Percentiles rank a stretch among this genome's conserved stretches.
phyloP scores from a whole-genome alignment of 2,329 filamentous ascomycete genomes.

The Sclerotinia sclerotiorum region DNA sequence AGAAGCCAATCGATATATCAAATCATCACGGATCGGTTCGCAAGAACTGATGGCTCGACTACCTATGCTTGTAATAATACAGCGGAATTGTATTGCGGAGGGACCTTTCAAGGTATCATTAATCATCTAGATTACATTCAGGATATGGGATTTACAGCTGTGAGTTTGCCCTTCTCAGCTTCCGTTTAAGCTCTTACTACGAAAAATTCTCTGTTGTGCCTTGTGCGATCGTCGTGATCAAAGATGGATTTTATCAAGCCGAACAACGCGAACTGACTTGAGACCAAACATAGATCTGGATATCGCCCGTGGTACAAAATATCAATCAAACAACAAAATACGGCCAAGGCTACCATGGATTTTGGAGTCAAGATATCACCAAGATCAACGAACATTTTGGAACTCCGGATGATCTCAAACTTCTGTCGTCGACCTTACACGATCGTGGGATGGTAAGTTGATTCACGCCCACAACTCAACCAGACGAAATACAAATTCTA shows the following conservation, averaged over 20 bases:
- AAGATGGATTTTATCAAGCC: conserved; percentile 2
- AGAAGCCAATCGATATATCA: conserved; percentile 44
- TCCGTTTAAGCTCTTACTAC: neutral
- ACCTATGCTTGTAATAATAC: conserved; percentile 36
- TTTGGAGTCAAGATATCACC: conserved; percentile 48
- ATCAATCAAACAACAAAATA: conserved; percentile 42
- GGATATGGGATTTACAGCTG: conserved; percentile 42
- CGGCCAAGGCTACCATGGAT: conserved; percentile 47
- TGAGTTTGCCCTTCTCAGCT: conserved; percentile 25
- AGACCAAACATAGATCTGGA: conserved; percentile 40
- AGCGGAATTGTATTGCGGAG: conserved; percentile 46
- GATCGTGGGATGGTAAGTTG: conserved; percentile 47
- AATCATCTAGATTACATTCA: conserved; percentile 50
- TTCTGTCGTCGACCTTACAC: conserved; percentile 56
- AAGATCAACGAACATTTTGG: conserved; percentile 59
- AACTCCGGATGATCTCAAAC: conserved; percentile 57
- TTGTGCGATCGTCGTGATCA: neutral
- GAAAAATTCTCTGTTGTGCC: neutral
- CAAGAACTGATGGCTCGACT: conserved; percentile 40
- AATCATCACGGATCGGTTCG: conserved; percentile 45
- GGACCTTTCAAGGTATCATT: conserved; percentile 48
- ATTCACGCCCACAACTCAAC: neutral
- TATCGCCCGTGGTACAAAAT: conserved; percentile 46
- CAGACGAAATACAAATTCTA: neutral
- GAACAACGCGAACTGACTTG: conserved; percentile 12